These are phyloP conservation scores for Paratinospora sagittata DNA, from an alignment of 164 flowering plant genomes.

Conservation along the genomic window DNA sequence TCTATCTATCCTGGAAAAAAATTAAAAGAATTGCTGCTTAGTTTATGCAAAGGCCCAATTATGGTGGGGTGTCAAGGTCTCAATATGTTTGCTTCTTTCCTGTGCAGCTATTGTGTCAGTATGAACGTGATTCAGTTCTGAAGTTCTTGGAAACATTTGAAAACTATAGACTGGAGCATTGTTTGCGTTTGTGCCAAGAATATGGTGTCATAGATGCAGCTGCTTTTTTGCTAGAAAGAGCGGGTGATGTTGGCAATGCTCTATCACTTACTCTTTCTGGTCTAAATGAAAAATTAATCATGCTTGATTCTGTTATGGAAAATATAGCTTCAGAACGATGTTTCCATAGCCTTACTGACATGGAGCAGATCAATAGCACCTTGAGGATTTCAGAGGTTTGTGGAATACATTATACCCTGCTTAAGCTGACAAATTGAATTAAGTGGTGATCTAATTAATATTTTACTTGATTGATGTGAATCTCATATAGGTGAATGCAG, in stretches of 20 bases:
- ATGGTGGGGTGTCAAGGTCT: slow-evolving; percentile 7
- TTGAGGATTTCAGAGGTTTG: slow-evolving; percentile 61
- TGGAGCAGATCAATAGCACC: slow-evolving; percentile 30
- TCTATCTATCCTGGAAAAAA: background rate
- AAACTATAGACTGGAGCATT: slow-evolving; percentile 83
- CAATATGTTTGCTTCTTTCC: slow-evolving; percentile 14
- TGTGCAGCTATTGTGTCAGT: slow-evolving; percentile 84
- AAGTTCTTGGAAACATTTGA: slow-evolving; percentile 89
- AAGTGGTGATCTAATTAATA: background rate
- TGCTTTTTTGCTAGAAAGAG: slow-evolving; percentile 90
- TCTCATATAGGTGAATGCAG: slow-evolving; percentile 47
- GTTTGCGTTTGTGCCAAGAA: slow-evolving; percentile 86
- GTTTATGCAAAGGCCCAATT: background rate
- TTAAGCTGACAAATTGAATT: background rate
- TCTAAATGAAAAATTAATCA: slow-evolving; percentile 50
- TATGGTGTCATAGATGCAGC: slow-evolving; percentile 83
- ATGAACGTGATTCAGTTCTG: slow-evolving; percentile 74
- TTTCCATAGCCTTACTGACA: slow-evolving; percentile 20
- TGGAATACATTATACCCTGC: background rate
- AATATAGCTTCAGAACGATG: slow-evolving; percentile 23
- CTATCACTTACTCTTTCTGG: slow-evolving; percentile 66
- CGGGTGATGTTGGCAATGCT: slow-evolving; percentile 95
- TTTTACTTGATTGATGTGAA: slow-evolving; percentile 1
- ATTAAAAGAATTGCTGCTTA: background rate
- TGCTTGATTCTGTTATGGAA: slow-evolving; percentile 49